Base-by-base conservation (phyloP, 257 asterid genomes). In the Paulownia fortunei region DNA sequence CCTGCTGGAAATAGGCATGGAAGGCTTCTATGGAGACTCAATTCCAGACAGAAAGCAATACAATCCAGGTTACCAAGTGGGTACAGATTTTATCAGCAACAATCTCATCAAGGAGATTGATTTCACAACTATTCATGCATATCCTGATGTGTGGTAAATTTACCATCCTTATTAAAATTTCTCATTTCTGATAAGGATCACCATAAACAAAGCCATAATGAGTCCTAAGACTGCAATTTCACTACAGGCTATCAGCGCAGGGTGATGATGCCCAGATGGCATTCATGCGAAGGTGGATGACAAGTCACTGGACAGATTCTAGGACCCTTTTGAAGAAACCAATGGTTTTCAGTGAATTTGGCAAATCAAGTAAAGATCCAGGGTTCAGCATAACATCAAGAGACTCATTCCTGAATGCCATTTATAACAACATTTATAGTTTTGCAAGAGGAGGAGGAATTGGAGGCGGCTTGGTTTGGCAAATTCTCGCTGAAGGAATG, bases 1-100 rank as follows among this genome's bases (percentile, higher is more conserved):
- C 65, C 78, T 89, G 60, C 18, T 87, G 32, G 88, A 81, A 62
- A 60, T 85, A 3, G 91, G 93, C 51, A 85, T 87, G 93, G 89
- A 87, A 76, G 91, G 93, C 3, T 89, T 85, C 11, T 87, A 87
- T 11, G 91, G 93, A 10, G 91, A 87, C 26, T 80, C 90, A 0
- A 36, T 77, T 30, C 85, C 88, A 6, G 76, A 79, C 32, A 83
- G 78, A 27, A 83, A 89, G 55, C 83, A 83, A 51, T 69, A 56
- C 63, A 89, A 89, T 69, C 93, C 90, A 3, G 90, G 91, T 0
- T 89, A 73, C 49, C 86, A 80, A 80, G 89, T 87, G 2, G 93
- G 93, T 49, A 85, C 93, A 6, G 89, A 89, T 75, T 87, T 85
- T 54, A 85, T 89, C 73, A 82, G 49, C 63, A 85, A 75, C 73